Evolutionary conservation across 2,329 filamentous ascomycete genomes (phyloP).

Genomic region (Fusarium sp.): DNA sequence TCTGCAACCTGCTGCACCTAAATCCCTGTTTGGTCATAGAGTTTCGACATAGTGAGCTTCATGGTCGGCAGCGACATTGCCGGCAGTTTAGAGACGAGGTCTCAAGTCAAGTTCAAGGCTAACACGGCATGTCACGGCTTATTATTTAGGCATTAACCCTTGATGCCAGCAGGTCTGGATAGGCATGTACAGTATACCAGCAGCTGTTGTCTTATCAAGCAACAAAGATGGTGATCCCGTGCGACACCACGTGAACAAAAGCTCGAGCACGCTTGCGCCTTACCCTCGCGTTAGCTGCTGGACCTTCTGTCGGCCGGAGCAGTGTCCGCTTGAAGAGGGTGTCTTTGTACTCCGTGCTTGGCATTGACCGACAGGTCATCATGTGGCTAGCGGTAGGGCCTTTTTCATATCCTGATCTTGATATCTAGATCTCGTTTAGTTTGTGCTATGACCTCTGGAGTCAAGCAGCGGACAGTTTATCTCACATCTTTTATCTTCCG

Average conservation of each 20-base stretch:
- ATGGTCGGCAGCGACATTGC: constrained; percentile 5
- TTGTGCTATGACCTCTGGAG: constrained; percentile 28
- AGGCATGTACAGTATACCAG: background rate
- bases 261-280: constrained; percentile 20
- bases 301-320: constrained; percentile 11
- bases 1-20: constrained; percentile 17
- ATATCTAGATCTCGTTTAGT: constrained; percentile 20
- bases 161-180: background rate
- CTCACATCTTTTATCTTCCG: background rate
- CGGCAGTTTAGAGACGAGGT: constrained; percentile 10
- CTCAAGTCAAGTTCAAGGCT: background rate
- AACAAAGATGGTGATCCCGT: background rate
- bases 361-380: constrained; percentile 20
- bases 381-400: constrained; percentile 4
- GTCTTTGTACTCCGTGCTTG: constrained; percentile 15
- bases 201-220: background rate
- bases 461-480: background rate
- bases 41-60: constrained; percentile 22
- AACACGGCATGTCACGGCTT: background rate
- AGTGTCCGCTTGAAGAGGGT: constrained; percentile 18
- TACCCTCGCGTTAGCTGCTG: constrained; percentile 12
- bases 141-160: background rate
- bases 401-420: constrained; percentile 4
- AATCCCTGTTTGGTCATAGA: constrained; percentile 27
- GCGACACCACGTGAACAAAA: constrained; percentile 20